Base-by-base conservation (phyloP, 331 rosid species). In the Saraca asoca region DNA sequence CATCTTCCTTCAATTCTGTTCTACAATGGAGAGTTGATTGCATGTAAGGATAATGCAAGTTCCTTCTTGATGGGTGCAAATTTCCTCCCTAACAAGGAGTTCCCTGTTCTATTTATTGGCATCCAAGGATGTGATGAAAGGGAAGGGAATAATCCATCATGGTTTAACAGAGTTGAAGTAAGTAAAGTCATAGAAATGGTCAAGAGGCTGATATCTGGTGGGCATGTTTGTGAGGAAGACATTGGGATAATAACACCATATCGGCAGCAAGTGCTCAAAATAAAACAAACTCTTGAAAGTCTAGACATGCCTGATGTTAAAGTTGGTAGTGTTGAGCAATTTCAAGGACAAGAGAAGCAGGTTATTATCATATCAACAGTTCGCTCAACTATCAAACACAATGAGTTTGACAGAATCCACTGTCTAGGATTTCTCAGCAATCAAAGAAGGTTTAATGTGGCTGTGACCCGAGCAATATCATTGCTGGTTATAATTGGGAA, bases 81-180 rank as follows among this genome's bases (percentile, higher is more conserved):
- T 29, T 37, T 86, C 71, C 95, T 94, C 74, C 98, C 98, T 7
- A 78, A 80, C 68, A 81, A 74, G 74, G 91, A 88, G 50, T 94
- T 84, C 20, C 97, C 98, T 19, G 71, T 90, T 85, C 86, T 84
- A 76, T 94, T 94, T 81, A 71, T 78, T 69, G 98, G 98, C 53
- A 90, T 94, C 81, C 97, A 94, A 85, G 98, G 98, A 44, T 88
- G 91, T 14, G 98, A 94, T 76, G 98, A 94, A 83, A 85, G 98
- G 69, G 97, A 94, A 79, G 98, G 97, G 58, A 86, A 78, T 68
- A 94, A 94, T 69, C 98, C 98, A 11, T 94, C 98, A 11, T 94
- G 97, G 98, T 94, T 94, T 77, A 94, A 94, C 77, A 78, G 98
- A 72, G 75, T 87, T 4, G 97, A 94, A 82, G 97, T 78, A 19